phyloP scores from a whole-genome alignment of 2,329 filamentous ascomycete genomes.

The Byssochlamys sp. region DNA sequence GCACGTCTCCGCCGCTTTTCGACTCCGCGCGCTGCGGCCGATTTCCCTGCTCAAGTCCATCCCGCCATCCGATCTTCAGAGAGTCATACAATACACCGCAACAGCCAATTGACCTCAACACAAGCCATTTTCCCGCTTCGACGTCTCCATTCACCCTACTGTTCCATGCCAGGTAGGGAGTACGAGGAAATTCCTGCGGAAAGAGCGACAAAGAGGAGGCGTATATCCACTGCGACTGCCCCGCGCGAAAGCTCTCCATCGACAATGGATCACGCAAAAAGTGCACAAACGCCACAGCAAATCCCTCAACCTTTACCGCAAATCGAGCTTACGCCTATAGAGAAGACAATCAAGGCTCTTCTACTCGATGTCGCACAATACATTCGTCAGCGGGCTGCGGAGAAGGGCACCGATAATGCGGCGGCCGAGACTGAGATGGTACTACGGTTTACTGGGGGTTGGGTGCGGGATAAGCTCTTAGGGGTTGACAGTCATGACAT shows the following conservation, averaged over 20 bases:
- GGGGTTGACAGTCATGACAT: slow-evolving; percentile 40
- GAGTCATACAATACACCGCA: neutral
- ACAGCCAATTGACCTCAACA: slow-evolving; percentile 1
- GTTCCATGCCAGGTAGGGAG: slow-evolving; percentile 20
- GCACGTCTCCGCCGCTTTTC: neutral
- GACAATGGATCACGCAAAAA: slow-evolving; percentile 14
- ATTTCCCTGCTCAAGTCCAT: neutral
- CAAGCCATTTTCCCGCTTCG: slow-evolving; percentile 2
- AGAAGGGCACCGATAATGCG: slow-evolving; percentile 28
- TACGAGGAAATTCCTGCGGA: slow-evolving; percentile 10
- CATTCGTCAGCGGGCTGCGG: slow-evolving; percentile 37
- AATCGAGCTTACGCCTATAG: slow-evolving; percentile 58
- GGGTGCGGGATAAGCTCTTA: slow-evolving; percentile 43
- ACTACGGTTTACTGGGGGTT: slow-evolving; percentile 41
- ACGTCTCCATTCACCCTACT: neutral
- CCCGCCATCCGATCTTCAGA: neutral
- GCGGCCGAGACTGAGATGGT: slow-evolving; percentile 20
- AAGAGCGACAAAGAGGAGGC: slow-evolving; percentile 24
- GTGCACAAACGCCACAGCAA: slow-evolving; percentile 4
- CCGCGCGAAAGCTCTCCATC: slow-evolving; percentile 12
- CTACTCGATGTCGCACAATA: slow-evolving; percentile 72
- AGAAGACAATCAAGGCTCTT: slow-evolving; percentile 62
- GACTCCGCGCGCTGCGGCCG: neutral
- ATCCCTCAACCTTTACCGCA: slow-evolving; percentile 13
- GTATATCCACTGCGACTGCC: slow-evolving; percentile 15